Evolutionary conservation across 2,329 filamentous ascomycete species (phyloP).

Genomic region (Zymoseptoria pseudotritici): DNA sequence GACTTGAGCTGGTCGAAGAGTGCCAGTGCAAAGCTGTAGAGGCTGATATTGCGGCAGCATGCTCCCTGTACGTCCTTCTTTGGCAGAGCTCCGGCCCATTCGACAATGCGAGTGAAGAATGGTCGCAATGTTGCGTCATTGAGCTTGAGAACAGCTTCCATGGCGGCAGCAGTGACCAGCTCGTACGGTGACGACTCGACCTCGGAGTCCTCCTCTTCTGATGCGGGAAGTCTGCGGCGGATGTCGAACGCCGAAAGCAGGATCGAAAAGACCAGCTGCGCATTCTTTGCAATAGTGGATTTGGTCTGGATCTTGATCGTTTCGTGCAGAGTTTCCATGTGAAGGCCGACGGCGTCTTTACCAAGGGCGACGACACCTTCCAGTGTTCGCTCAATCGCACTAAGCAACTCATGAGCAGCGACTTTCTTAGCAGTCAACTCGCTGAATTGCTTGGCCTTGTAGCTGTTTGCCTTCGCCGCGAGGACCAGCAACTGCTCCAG

Average conservation of each 20-base stretch:
- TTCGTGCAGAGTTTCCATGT: constrained; percentile 50
- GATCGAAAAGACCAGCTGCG: constrained; percentile 57
- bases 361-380: constrained; percentile 41
- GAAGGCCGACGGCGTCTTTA: constrained; percentile 43
- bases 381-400: constrained; percentile 68
- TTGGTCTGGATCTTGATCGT: constrained; percentile 74
- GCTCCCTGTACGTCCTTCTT: constrained; percentile 55
- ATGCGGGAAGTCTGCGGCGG: constrained; percentile 43
- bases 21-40: constrained; percentile 70
- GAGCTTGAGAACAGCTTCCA: constrained; percentile 93
- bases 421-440: constrained; percentile 69
- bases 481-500: constrained; percentile 64
- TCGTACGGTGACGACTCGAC: constrained; percentile 50
- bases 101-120: constrained; percentile 76
- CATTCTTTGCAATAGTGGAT: constrained; percentile 67
- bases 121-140: constrained; percentile 92
- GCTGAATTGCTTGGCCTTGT: constrained; percentile 48
- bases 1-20: constrained; percentile 87
- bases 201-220: constrained; percentile 42
- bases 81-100: constrained; percentile 63
- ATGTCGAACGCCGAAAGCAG: constrained; percentile 56
- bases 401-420: constrained; percentile 68
- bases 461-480: constrained; percentile 56
- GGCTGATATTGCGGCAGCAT: constrained; percentile 59
- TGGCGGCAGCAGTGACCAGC: constrained; percentile 57